Evolutionary conservation across 768 basidiomycete species (phyloP).

Genomic region (Boletus patriciae): DNA sequence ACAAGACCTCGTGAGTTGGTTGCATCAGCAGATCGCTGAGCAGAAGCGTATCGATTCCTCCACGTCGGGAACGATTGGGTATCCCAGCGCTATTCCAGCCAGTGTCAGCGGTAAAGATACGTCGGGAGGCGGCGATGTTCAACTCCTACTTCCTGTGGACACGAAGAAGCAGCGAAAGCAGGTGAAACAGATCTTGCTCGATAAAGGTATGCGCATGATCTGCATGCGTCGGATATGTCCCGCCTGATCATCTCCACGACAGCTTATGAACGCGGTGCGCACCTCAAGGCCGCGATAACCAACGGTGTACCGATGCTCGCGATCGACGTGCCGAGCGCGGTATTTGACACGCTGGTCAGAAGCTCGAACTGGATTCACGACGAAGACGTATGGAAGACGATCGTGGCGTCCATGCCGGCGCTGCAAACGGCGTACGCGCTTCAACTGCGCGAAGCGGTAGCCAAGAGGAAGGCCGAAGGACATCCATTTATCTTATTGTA

Average conservation of each 20-base stretch:
- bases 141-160: slow-evolving; percentile 67
- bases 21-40: slow-evolving; percentile 76
- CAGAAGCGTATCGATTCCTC: slow-evolving; percentile 72
- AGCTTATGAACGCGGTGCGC: slow-evolving; percentile 65
- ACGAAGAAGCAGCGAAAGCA: slow-evolving; percentile 73
- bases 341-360: slow-evolving; percentile 64
- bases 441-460: slow-evolving; percentile 65
- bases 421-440: slow-evolving; percentile 61
- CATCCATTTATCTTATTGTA: slow-evolving; percentile 62
- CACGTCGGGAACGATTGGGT: slow-evolving; percentile 55
- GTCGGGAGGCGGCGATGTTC: slow-evolving; percentile 46
- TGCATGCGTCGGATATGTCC: not conserved
- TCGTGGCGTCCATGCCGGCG: slow-evolving; percentile 54
- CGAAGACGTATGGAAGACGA: slow-evolving; percentile 71
- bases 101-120: slow-evolving; percentile 37
- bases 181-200: slow-evolving; percentile 65
- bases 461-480: slow-evolving; percentile 62
- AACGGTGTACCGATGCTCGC: slow-evolving; percentile 67
- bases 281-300: slow-evolving; percentile 60
- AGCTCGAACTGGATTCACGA: slow-evolving; percentile 66
- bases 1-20: slow-evolving; percentile 71
- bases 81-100: slow-evolving; percentile 40
- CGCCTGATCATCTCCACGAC: not conserved
- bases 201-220: slow-evolving; percentile 49
- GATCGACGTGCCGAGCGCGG: slow-evolving; percentile 59